Evolutionary conservation across 2,329 filamentous ascomycete species (phyloP).

Genomic region (Gremmenia infestans): DNA sequence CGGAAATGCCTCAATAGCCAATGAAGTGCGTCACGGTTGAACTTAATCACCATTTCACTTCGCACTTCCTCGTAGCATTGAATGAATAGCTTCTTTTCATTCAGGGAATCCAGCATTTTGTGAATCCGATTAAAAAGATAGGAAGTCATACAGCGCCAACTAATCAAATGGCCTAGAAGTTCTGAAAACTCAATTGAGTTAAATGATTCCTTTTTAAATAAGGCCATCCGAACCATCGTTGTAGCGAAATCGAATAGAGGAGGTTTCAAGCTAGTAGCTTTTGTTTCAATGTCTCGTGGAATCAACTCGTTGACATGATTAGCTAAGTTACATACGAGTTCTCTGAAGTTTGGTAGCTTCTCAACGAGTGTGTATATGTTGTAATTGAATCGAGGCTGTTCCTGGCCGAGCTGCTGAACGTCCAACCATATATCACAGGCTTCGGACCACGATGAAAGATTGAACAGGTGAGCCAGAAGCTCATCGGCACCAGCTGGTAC

Average conservation of each 20-base stretch:
- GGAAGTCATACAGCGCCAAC: constrained; percentile 17
- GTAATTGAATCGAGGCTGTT: neutral
- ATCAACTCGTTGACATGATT: constrained; percentile 12
- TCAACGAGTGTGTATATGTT: constrained; percentile 15
- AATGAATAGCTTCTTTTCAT: constrained; percentile 17
- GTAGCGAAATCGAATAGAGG: constrained; percentile 16
- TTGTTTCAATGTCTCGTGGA: neutral
- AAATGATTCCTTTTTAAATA: constrained; percentile 14
- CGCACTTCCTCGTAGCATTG: constrained; percentile 23
- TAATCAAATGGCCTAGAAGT: constrained; percentile 18
- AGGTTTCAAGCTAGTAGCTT: no score
- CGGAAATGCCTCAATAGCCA: constrained; percentile 30
- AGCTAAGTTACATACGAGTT: constrained; percentile 14
- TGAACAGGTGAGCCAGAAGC: constrained; percentile 22
- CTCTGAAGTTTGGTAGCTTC: constrained; percentile 9
- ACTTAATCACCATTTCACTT: constrained; percentile 4
- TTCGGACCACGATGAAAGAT: constrained; percentile 20
- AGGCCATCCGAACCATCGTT: constrained; percentile 13
- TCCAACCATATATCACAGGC: constrained; percentile 23
- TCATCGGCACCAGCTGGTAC: constrained; percentile 20
- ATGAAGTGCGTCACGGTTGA: constrained; percentile 23
- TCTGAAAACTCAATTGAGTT: constrained; percentile 10
- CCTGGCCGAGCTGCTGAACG: constrained; percentile 3
- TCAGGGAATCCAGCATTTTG: constrained; percentile 16
- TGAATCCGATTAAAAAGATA: constrained; percentile 17